A percentile compares a stretch with the other conserved stretches of the same genome.
These are phyloP conservation scores for Echium plantagineum DNA, from an alignment of 257 asterid genomes.

Conservation along the genomic window DNA sequence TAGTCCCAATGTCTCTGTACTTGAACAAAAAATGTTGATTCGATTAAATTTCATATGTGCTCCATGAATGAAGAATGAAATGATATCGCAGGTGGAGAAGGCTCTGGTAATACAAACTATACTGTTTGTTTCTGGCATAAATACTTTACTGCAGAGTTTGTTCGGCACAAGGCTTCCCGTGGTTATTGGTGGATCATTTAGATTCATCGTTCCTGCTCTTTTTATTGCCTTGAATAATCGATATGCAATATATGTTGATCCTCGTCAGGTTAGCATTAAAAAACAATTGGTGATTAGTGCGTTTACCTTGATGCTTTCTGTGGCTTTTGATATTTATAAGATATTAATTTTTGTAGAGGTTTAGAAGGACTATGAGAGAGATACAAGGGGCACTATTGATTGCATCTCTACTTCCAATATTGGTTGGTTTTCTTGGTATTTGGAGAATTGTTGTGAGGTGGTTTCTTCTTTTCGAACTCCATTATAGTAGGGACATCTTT, in stretches of 20 bases:
- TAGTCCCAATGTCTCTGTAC: background rate
- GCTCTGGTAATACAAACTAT: constrained; percentile 73
- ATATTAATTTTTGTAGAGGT: constrained; percentile 43
- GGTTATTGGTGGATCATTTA: constrained; percentile 76
- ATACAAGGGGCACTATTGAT: constrained; percentile 87
- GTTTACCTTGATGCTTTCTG: background rate
- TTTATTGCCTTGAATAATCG: constrained; percentile 48
- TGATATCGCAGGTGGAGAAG: constrained; percentile 54
- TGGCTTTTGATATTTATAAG: constrained; percentile 2
- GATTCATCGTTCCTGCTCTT: constrained; percentile 67
- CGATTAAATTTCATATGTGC: too few species aligned
- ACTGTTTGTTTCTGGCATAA: constrained; percentile 76
- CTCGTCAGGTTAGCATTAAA: constrained; percentile 41
- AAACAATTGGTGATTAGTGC: background rate
- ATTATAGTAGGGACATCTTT: background rate
- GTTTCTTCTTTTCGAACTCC: background rate
- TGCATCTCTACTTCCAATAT: constrained; percentile 62
- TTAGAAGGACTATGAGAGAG: constrained; percentile 57
- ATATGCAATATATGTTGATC: constrained; percentile 31
- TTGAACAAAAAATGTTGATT: background rate
- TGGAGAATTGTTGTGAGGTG: constrained; percentile 83
- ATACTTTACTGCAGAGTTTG: constrained; percentile 74
- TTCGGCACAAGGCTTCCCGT: constrained; percentile 76
- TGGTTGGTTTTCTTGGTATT: constrained; percentile 69
- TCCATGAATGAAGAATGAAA: too few species aligned